phyloP scores from a whole-genome alignment of 768 basidiomycete species.

The Mycena amicta region DNA sequence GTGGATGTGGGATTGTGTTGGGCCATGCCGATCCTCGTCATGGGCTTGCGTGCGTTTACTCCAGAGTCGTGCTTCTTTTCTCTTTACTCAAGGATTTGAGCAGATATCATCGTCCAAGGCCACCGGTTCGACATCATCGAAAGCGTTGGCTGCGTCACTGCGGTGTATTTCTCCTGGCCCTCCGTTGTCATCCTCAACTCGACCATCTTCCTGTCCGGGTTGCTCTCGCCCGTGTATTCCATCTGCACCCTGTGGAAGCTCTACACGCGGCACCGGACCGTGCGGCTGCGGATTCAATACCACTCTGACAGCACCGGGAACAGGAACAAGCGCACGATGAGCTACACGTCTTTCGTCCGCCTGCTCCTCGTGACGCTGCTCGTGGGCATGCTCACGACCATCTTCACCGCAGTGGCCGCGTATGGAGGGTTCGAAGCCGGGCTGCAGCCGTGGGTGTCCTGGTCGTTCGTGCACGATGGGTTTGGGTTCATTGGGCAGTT shows the following conservation, averaged over 20 bases:
- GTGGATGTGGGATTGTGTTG: constrained; percentile 26
- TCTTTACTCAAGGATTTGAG: not conserved
- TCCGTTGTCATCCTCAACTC: constrained; percentile 25
- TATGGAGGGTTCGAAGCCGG: constrained; percentile 25
- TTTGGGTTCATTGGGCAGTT: constrained; percentile 32
- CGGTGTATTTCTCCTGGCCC: constrained; percentile 24
- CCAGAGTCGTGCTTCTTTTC: not conserved
- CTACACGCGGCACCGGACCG: constrained; percentile 42
- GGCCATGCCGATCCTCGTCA: constrained; percentile 33
- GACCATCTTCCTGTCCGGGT: constrained; percentile 24
- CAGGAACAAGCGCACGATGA: not conserved
- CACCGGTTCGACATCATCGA: constrained; percentile 41
- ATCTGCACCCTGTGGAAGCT: constrained; percentile 43
- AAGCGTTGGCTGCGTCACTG: constrained; percentile 34
- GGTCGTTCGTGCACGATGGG: constrained; percentile 40
- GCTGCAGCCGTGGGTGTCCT: constrained; percentile 36
- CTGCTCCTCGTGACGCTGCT: constrained; percentile 45
- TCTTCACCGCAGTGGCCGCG: constrained; percentile 24
- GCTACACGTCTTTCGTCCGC: constrained; percentile 45
- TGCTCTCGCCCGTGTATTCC: constrained; percentile 30
- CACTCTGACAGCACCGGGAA: constrained; percentile 30
- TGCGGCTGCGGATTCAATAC: constrained; percentile 35
- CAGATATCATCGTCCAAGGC: constrained; percentile 32
- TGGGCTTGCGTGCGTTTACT: constrained; percentile 32
- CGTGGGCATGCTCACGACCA: constrained; percentile 18